Percentiles rank a stretch among this genome's conserved stretches.
Conservation (phyloP, 768 basidiomycete species). For the Podaxis sp. region DNA sequence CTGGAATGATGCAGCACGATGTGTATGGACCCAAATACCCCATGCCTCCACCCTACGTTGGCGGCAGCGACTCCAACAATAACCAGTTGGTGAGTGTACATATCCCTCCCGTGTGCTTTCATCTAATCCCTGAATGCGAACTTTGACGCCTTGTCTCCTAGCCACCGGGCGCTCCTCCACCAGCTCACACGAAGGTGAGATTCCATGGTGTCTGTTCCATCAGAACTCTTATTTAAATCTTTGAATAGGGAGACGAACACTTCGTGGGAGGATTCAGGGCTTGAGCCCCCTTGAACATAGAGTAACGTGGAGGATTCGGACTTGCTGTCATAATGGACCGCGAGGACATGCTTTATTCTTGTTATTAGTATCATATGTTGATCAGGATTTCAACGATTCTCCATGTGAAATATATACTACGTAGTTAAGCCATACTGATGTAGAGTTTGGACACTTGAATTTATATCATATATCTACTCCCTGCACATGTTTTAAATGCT, state of each 20-base stretch:
- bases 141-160: not conserved
- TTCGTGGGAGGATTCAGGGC: conserved; percentile 4
- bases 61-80: not conserved
- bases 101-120: not conserved
- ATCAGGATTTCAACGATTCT: not conserved
- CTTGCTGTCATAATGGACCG: not conserved
- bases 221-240: not conserved
- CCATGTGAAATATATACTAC: not conserved
- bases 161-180: not conserved
- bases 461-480: not conserved
- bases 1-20: not conserved
- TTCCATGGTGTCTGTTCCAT: not conserved
- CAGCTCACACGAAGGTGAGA: not conserved
- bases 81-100: not conserved
- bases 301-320: no score
- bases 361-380: not conserved
- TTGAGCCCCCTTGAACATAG: not conserved
- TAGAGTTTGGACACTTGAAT: not conserved
- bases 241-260: not conserved
- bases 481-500: no score
- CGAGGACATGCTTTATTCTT: not conserved
- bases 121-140: not conserved
- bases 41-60: not conserved
- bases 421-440: not conserved
- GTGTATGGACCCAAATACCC: not conserved